Conservation (phyloP, 2,329 filamentous ascomycete species). For the Alternaria brassicicola region DNA sequence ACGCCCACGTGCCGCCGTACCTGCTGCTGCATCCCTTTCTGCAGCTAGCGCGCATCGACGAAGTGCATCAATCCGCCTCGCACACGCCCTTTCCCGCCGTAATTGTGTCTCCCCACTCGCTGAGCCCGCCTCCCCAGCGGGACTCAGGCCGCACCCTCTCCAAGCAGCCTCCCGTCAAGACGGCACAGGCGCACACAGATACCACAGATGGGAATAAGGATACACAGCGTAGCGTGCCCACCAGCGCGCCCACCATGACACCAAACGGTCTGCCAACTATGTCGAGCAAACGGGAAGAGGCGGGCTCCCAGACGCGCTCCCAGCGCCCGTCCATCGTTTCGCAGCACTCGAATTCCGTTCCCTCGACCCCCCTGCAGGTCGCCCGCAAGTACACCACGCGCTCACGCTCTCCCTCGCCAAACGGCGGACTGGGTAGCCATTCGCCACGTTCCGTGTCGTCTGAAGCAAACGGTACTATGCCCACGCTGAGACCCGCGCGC, state of each 20-base stretch:
- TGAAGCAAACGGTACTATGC: conserved; percentile 78
- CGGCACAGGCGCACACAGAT: conserved; percentile 36
- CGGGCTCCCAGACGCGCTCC: conserved; percentile 25
- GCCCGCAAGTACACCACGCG: conserved; percentile 81
- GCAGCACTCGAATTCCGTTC: conserved; percentile 85
- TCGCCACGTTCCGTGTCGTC: conserved; percentile 91
- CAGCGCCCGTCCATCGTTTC: conserved; percentile 59
- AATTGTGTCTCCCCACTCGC: conserved; percentile 49
- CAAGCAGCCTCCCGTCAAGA: conserved; percentile 39
- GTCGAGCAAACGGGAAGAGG: conserved; percentile 39
- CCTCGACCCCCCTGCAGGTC: conserved; percentile 90
- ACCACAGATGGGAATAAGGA: conserved; percentile 49
- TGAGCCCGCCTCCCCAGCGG: conserved; percentile 43
- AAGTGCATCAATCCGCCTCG: conserved; percentile 29
- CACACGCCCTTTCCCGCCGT: conserved; percentile 39
- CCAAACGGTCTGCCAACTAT: conserved; percentile 37
- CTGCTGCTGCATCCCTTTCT: conserved; percentile 37
- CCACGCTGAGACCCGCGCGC: conserved; percentile 67
- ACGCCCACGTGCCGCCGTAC: conserved; percentile 24
- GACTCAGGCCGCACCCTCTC: conserved; percentile 36
- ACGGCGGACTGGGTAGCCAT: conserved; percentile 71
- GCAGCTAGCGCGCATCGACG: conserved; percentile 39
- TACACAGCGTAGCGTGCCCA: conserved; percentile 38
- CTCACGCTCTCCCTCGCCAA: conserved; percentile 79
- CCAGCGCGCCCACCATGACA: conserved; percentile 49